These are phyloP conservation scores for Urostyla sp. DNA, from an alignment of 73 alveolate genomes.

Conservation along the genomic window DNA sequence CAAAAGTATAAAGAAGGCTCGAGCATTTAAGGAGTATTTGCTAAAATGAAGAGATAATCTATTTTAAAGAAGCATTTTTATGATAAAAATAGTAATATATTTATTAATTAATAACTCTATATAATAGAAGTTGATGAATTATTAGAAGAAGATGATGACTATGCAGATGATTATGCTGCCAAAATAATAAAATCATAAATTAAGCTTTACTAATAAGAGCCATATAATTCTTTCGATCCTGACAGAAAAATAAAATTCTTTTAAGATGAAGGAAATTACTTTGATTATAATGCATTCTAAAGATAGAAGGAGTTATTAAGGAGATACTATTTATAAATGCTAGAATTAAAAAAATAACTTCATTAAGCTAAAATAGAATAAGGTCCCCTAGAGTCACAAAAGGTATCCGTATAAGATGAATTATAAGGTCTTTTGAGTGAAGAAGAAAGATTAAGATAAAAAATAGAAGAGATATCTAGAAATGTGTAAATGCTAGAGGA, in stretches of 20 bases:
- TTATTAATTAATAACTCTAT: too few species aligned
- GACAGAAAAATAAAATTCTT: slow-evolving; percentile 1
- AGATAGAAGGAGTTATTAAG: background rate
- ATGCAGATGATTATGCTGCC: background rate
- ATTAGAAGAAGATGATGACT: background rate
- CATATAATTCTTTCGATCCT: background rate
- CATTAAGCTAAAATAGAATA: background rate
- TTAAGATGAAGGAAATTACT: background rate
- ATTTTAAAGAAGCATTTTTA: slow-evolving; percentile 19
- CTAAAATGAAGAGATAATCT: slow-evolving; percentile 2
- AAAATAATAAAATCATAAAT: background rate
- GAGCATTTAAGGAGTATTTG: background rate
- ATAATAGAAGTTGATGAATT: background rate
- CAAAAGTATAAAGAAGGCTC: background rate
- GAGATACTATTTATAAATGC: background rate
- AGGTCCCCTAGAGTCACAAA: background rate
- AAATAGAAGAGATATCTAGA: slow-evolving; percentile 2
- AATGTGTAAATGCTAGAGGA: background rate
- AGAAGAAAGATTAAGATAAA: slow-evolving; percentile 20
- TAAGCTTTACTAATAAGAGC: background rate
- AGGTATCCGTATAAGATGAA: background rate
- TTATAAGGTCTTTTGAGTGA: background rate
- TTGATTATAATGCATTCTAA: slow-evolving; percentile 7
- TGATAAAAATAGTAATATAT: too few species aligned
- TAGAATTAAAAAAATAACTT: background rate